These are phyloP conservation scores for Colletotrichum limetticola DNA, from an alignment of 2,329 filamentous ascomycete species.

Conservation along the genomic window DNA sequence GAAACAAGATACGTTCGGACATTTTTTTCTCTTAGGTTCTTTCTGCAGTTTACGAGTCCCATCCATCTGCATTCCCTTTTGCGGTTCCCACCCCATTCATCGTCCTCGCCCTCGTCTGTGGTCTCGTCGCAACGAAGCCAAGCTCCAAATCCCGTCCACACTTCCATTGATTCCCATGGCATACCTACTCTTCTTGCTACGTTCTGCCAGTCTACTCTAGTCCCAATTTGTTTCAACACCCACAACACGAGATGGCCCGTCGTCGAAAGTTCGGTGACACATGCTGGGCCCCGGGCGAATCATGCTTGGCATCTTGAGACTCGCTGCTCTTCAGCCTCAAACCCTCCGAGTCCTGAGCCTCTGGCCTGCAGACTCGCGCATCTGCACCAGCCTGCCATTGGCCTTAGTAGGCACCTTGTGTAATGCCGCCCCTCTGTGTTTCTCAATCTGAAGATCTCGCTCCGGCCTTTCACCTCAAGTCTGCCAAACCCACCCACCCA, in stretches of 20 bases:
- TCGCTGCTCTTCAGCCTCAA: conserved; percentile 29
- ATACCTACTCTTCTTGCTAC: not conserved
- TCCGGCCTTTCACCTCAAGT: conserved; percentile 29
- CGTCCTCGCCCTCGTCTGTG: not conserved
- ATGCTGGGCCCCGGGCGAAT: conserved; percentile 16
- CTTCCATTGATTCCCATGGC: not conserved
- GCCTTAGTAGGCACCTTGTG: too few species aligned
- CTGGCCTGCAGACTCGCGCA: conserved; percentile 8
- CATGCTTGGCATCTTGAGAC: conserved; percentile 34
- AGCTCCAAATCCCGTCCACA: not conserved
- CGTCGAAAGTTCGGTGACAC: conserved; percentile 27
- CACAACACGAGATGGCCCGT: conserved; percentile 26
- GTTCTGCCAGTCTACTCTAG: not conserved
- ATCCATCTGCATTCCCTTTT: not conserved
- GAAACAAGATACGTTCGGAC: conserved; percentile 33
- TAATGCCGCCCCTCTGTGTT: not conserved
- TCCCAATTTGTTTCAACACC: conserved; percentile 24
- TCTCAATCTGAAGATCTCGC: conserved; percentile 33
- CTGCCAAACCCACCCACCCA: not conserved
- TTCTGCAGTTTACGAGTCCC: not conserved
- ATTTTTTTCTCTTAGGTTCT: conserved; percentile 17
- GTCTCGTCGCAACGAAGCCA: not conserved
- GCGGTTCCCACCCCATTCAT: not conserved
- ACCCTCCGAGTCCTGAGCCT: conserved; percentile 20
- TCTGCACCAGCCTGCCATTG: not conserved